A percentile compares a stretch with the other conserved stretches of the same genome.
Evolutionary conservation across 2,329 filamentous ascomycete species (phyloP).

Genomic region (Cercospora beticola): DNA sequence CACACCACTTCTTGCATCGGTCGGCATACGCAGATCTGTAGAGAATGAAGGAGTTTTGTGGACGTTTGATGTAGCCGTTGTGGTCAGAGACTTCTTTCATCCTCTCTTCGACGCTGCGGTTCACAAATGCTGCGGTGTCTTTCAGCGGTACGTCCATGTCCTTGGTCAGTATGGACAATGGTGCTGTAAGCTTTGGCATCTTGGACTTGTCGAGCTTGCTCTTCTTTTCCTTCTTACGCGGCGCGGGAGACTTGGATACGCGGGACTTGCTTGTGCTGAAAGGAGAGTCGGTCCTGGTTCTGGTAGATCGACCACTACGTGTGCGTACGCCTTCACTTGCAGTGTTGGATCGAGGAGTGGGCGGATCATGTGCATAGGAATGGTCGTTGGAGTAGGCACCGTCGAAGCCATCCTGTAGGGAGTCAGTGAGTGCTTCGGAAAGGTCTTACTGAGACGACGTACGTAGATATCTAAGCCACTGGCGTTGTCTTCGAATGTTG

Average conservation of each 20-base stretch:
- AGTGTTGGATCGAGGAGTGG: constrained; percentile 47
- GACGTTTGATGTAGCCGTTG: constrained; percentile 79
- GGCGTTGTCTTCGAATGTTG: constrained; percentile 35
- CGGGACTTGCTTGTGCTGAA: constrained; percentile 37
- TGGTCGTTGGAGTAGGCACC: constrained; percentile 29
- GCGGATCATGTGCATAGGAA: constrained; percentile 39
- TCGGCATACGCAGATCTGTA: constrained; percentile 93
- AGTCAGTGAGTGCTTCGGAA: constrained; percentile 24
- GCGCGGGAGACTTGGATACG: constrained; percentile 36
- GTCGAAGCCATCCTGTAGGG: constrained; percentile 30
- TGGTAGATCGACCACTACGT: constrained; percentile 42
- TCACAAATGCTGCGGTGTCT: constrained; percentile 79
- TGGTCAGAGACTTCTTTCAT: constrained; percentile 66
- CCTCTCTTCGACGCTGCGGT: constrained; percentile 66
- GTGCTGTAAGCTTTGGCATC: constrained; percentile 60
- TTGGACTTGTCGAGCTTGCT: constrained; percentile 47
- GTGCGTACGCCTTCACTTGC: constrained; percentile 41
- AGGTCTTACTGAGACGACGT: constrained; percentile 17
- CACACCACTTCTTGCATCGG: constrained; percentile 75
- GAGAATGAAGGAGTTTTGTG: constrained; percentile 98
- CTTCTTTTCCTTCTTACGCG: constrained; percentile 47
- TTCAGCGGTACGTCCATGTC: constrained; percentile 64
- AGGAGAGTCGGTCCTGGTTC: constrained; percentile 38
- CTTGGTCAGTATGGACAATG: constrained; percentile 69
- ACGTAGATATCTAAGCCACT: constrained; percentile 37